Base-by-base conservation (phyloP, 1,284 basidiomycete genomes). In the Acaromyces ingoldii region DNA sequence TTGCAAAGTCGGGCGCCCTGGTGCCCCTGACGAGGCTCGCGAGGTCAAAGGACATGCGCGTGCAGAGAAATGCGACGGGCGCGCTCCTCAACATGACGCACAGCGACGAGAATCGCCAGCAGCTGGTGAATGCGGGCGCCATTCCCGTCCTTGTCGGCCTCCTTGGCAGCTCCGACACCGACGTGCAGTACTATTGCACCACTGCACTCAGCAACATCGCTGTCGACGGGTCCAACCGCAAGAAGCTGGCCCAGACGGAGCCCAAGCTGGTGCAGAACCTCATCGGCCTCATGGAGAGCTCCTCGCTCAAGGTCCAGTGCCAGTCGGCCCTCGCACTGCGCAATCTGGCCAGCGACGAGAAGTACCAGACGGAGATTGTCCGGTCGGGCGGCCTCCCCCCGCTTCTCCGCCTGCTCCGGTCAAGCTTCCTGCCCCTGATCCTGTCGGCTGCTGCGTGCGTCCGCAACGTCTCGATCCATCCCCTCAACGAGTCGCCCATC, bases 161-260 rank as follows among this genome's bases (percentile, higher is more conserved):
- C 33, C 81, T 99, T 53, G 93, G 92, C 74, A 93, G 90, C n/a
- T 84, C 89, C 38, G 93, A 99, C 76, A 98, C 93, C 19, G 93
- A 98, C 76, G 95, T 98, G 1, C 95, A 99, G 77, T 99, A 99
- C 76, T 99, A 99, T 76, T 99, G 95, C 79, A 99, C 95, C 5
- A 99, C 95, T 22, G 95, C 95, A 0, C 79, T 99, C 59, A 92
- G 89, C 76, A 99, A 99, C 77, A 99, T 99, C 67, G 95, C 95
- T 47, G 72, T 75, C 53, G 72, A 75, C 55, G 63, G 57, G 15
- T 57, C 45, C 62, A 99, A 98, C 79, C 83, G 93, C 61, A 95
- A 93, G 82, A 95, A 95, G 78, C 82, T 99, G 21, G 91, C 93
- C 1, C 85, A 89, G 74, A 89, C 84, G 58, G 93, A 99, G 77